Evolutionary conservation across 768 basidiomycete species (phyloP).

Genomic region (Mycena leptocephala): DNA sequence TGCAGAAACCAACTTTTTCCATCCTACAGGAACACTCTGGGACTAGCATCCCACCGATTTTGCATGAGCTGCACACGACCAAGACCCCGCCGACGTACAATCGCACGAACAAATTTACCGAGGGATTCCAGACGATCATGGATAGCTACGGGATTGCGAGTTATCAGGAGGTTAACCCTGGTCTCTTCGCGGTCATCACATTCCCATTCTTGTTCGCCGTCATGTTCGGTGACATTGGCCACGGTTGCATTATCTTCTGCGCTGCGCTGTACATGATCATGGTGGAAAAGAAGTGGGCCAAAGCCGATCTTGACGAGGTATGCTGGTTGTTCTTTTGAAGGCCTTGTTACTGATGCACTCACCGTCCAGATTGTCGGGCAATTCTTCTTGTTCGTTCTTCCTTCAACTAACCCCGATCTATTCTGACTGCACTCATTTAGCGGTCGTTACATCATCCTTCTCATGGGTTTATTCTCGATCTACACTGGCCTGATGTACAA

Average conservation of each 20-base stretch:
- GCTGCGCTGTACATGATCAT: conserved; percentile 90
- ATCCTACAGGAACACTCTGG: conserved; percentile 87
- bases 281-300: conserved; percentile 86
- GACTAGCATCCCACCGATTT: conserved; percentile 91
- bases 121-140: conserved; percentile 98
- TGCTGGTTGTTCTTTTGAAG: conserved; percentile 38
- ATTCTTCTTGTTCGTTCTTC: conserved; percentile 89
- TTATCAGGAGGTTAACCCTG: conserved; percentile 98
- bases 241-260: conserved; percentile 87
- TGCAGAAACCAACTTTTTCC: neutral
- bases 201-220: conserved; percentile 99
- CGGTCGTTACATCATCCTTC: conserved; percentile 97
- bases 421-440: conserved; percentile 59
- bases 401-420: conserved; percentile 17
- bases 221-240: conserved; percentile 99
- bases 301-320: conserved; percentile 83
- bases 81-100: conserved; percentile 97
- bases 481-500: conserved; percentile 99
- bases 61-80: conserved; percentile 90
- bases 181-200: conserved; percentile 91
- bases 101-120: conserved; percentile 96
- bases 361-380: conserved; percentile 79
- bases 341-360: conserved; percentile 18
- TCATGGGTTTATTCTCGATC: conserved; percentile 98
- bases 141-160: conserved; percentile 96